These are phyloP conservation scores for Camellia granthamiana DNA, from an alignment of 148 eudicot genomes.

Conservation along the genomic window DNA sequence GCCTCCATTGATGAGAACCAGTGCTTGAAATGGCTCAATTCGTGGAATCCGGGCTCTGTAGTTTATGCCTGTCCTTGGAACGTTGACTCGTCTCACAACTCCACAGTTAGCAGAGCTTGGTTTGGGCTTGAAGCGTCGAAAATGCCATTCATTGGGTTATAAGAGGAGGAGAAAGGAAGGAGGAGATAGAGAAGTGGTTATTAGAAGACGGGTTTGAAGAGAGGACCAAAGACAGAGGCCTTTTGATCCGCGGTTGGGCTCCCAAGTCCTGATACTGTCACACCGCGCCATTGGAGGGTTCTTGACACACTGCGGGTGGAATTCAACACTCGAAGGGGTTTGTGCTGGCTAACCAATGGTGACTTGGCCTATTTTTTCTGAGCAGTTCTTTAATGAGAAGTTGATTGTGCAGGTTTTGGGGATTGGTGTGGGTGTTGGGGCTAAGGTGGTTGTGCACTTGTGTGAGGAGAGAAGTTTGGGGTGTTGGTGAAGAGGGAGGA, in stretches of 20 bases:
- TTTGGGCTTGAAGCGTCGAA: constrained; percentile 33
- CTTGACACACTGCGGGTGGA: constrained; percentile 28
- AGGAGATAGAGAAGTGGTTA: constrained; percentile 33
- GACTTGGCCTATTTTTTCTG: constrained; percentile 44
- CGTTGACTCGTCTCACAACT: constrained; percentile 20
- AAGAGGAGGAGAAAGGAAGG: constrained; percentile 22
- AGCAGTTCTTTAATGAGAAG: constrained; percentile 42
- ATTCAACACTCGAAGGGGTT: constrained; percentile 30
- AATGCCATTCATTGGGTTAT: constrained; percentile 40
- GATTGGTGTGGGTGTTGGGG: constrained; percentile 32
- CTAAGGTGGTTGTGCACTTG: constrained; percentile 16
- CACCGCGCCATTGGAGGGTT: constrained; percentile 21
- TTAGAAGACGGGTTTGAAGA: constrained; percentile 18
- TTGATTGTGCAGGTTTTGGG: constrained; percentile 29
- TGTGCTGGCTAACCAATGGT: constrained; percentile 39
- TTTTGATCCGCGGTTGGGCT: constrained; percentile 24
- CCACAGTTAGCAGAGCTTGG: constrained; percentile 39
- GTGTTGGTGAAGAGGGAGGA: constrained; percentile 28
- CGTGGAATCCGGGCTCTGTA: constrained; percentile 27
- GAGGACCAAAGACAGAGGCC: constrained; percentile 10
- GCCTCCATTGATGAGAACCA: constrained; percentile 21
- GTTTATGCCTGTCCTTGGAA: constrained; percentile 39
- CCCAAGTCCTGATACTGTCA: constrained; percentile 20
- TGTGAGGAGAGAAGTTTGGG: constrained; percentile 28
- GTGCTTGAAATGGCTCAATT: constrained; percentile 39